phyloP scores from a whole-genome alignment of 116 monocot genomes.

The Papilionanthe hybrid region DNA sequence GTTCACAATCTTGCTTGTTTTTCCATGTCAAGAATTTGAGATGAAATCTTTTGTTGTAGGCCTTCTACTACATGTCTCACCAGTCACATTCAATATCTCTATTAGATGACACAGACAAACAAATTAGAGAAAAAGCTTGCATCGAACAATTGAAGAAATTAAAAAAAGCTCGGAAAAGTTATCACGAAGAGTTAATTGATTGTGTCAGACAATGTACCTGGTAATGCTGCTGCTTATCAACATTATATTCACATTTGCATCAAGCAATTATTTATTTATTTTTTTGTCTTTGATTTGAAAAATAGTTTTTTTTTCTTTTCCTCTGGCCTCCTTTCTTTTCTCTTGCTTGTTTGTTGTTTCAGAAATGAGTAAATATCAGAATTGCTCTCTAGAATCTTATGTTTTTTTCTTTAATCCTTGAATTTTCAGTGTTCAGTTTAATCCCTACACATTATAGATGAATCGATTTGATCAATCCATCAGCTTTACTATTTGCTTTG shows the following conservation, averaged over 20 bases:
- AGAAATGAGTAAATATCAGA: background rate
- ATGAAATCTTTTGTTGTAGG: constrained; percentile 37
- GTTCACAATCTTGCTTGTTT: constrained; percentile 1
- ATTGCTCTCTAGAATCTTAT: too few species aligned
- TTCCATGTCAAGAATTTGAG: background rate
- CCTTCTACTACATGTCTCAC: constrained; percentile 91
- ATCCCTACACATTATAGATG: too few species aligned
- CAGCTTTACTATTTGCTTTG: too few species aligned
- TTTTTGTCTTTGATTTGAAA: background rate
- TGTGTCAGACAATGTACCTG: constrained; percentile 80
- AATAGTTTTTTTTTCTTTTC: background rate
- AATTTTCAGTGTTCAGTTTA: too few species aligned
- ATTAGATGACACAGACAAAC: constrained; percentile 90
- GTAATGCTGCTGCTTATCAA: constrained; percentile 20
- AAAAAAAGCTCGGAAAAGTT: constrained; percentile 80
- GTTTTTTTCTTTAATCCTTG: too few species aligned
- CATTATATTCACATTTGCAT: background rate
- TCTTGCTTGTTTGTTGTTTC: background rate
- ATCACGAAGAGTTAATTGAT: constrained; percentile 87
- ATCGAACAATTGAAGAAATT: constrained; percentile 74
- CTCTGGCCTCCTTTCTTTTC: background rate
- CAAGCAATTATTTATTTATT: background rate
- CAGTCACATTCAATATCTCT: constrained; percentile 76
- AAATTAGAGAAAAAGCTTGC: constrained; percentile 83
- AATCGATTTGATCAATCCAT: too few species aligned